Evolutionary conservation across 2,329 filamentous ascomycete species (phyloP).

Genomic region (Paecilomyces sp.): DNA sequence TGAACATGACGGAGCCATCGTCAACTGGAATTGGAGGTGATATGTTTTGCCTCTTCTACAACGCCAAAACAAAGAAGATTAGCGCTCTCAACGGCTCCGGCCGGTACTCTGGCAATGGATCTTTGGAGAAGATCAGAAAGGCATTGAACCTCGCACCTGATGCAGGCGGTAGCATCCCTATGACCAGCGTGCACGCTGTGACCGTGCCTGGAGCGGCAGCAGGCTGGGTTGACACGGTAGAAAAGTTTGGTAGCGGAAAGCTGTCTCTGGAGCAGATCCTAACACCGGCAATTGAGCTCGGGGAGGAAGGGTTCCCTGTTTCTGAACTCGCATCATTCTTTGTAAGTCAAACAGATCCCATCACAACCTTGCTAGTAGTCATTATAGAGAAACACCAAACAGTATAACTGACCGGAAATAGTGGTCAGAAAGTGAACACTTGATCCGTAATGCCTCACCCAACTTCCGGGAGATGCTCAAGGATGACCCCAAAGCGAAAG

Average conservation of each 20-base stretch:
- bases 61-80: constrained; percentile 73
- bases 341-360: constrained; percentile 43
- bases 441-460: constrained; percentile 66
- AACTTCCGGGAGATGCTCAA: constrained; percentile 87
- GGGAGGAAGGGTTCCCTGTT: constrained; percentile 83
- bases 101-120: constrained; percentile 63
- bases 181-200: constrained; percentile 68
- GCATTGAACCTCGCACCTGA: constrained; percentile 60
- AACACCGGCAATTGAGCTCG: constrained; percentile 73
- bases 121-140: constrained; percentile 61
- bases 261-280: constrained; percentile 70
- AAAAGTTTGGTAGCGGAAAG: constrained; percentile 83
- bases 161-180: constrained; percentile 57
- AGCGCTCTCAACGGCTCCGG: constrained; percentile 89
- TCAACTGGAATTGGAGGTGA: constrained; percentile 95
- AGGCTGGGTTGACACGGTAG: constrained; percentile 85
- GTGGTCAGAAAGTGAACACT: constrained; percentile 63
- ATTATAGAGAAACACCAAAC: not conserved
- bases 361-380: not conserved
- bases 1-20: constrained; percentile 89
- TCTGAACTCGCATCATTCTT: constrained; percentile 66
- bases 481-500: constrained; percentile 57
- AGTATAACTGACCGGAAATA: constrained; percentile 29
- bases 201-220: constrained; percentile 87
- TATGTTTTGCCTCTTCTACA: constrained; percentile 92